A percentile compares a stretch with the other conserved stretches of the same genome.
Conservation (phyloP, 2,329 filamentous ascomycete species). For the Plectosphaerella sp. region DNA sequence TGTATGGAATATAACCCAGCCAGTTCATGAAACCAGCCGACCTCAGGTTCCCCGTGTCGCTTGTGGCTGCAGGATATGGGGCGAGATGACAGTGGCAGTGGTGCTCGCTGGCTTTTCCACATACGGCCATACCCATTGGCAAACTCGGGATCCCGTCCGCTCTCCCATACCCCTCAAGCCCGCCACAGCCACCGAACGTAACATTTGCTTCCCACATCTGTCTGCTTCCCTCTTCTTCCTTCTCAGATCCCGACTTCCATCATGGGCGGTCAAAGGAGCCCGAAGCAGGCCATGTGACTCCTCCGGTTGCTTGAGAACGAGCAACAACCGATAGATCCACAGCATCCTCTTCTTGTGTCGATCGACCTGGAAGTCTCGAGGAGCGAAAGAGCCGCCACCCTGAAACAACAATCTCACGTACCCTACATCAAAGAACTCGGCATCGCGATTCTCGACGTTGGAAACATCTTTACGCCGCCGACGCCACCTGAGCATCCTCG, state of each 20-base stretch:
- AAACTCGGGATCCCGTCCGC: no score
- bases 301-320: background rate
- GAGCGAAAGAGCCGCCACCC: background rate
- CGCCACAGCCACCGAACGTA: no score
- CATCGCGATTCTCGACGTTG: background rate
- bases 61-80: conserved; percentile 40
- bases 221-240: no score
- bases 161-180: no score
- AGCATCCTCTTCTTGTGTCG: background rate
- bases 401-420: background rate
- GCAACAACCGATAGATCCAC: background rate
- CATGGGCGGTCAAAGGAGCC: background rate
- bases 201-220: no score
- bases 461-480: background rate
- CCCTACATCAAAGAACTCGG: background rate
- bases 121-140: no score
- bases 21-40: no score
- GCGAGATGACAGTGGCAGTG: conserved; percentile 30
- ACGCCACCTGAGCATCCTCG: background rate
- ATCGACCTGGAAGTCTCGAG: background rate
- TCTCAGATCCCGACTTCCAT: background rate
- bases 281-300: background rate
- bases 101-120: conserved; percentile 36
- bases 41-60: conserved; percentile 21
- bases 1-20: no score